Base-by-base conservation (phyloP, 106 monocot species). In the Platanthera zijinensis region DNA sequence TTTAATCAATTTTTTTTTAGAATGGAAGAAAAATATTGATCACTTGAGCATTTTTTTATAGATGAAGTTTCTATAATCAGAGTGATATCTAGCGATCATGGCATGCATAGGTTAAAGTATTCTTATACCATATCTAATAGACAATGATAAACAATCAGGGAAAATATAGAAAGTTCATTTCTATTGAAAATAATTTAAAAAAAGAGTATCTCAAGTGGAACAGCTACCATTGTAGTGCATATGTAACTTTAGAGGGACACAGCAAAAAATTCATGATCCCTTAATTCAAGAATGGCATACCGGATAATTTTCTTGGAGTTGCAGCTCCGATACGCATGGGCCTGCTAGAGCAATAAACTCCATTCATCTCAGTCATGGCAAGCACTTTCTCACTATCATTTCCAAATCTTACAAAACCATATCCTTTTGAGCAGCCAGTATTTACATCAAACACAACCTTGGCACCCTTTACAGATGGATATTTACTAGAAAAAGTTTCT, bases 321-420 rank as follows among this genome's bases (percentile, higher is more conserved):
- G 84, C 84, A 56, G 77, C 74, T 67, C 84, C 80, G 51, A 84
- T 66, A 5, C 84, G 80, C 84, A 81, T 84, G 7, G 84, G 69
- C 48, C 84, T 80, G 12, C 56, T 79, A 15, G 77, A 84, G 51
- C 80, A 80, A 76, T 74, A 84, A 22, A 77, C 69, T 52, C 84
- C 84, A 78, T 84, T 84, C 84, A 84, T 84, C 52, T 84, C 84
- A 69, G 56, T 81, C 73, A 84, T 77, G 8, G 84, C 84, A 67
- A 59, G 84, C 21, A 67, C 71, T 70, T 84, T 81, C 57, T 84
- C 84, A 84, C 51, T 78, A 32, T 81, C 84, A 81, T 84, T 77
- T 21, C 81, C 84, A 78, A 84, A 84, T 81, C 81, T 80, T 11
- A 84, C 84, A 77, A 84, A 84, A 30, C 84, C 81, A 81, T 81